Conservation (phyloP, 352 stramenopile genomes). For the Pythium apleroticum region DNA sequence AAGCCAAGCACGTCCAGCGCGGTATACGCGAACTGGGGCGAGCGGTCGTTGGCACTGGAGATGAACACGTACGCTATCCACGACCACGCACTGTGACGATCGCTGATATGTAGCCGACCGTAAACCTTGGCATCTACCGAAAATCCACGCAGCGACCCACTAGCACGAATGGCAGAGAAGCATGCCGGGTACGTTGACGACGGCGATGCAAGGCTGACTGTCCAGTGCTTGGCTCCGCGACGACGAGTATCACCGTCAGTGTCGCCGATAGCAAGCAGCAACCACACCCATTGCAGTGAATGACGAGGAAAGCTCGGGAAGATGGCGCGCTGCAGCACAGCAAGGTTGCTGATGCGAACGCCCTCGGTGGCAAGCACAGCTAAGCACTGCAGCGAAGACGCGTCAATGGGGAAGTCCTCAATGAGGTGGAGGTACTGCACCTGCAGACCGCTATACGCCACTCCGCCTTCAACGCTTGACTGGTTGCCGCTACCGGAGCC, state of each 20-base stretch:
- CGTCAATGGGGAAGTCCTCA: neutral
- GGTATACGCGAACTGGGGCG: neutral
- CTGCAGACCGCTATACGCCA: neutral
- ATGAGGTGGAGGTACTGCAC: neutral
- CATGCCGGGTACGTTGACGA: neutral
- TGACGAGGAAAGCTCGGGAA: neutral
- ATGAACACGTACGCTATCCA: neutral
- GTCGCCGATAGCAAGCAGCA: neutral
- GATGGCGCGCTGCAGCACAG: neutral
- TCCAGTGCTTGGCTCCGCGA: neutral
- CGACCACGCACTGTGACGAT: neutral
- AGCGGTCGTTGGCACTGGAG: neutral
- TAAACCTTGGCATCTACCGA: neutral
- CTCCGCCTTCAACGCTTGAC: neutral
- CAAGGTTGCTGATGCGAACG: neutral
- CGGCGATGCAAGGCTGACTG: neutral
- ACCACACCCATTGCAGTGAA: neutral
- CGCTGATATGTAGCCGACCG: neutral
- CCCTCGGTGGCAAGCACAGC: neutral
- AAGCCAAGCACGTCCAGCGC: neutral
- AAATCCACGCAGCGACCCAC: neutral
- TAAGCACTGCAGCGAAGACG: neutral
- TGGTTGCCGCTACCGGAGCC: neutral
- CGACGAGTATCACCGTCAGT: neutral
- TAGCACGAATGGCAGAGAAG: neutral